Evolutionary conservation across 352 stramenopile species (phyloP), one percentile per base, ranked within the genome.

Genomic region (Phytophthora fragariae): DNA sequence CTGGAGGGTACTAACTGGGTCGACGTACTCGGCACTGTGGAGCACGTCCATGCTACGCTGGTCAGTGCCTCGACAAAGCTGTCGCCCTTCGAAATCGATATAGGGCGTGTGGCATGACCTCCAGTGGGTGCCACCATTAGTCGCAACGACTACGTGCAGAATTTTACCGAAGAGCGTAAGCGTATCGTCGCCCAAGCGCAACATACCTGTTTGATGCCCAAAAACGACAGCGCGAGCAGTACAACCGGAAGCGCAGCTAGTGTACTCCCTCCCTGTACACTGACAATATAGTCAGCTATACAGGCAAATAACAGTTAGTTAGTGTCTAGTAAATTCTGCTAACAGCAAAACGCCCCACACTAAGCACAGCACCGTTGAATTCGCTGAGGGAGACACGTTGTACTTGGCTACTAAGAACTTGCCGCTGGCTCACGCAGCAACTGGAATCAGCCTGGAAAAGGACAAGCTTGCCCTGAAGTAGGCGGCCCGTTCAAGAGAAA

Each of bases 21-120:
- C n/a, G 53, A 68, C 3, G 39, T 68, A 9, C 62, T 68, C 1
- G 19, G 15, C 3, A 68, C 53, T 10, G 62, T 68, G 14, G 62
- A 62, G 17, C 50, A 49, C 12, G 53, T 39, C 1, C 53, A 68
- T 14, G 37, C 52, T 9, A 68, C 62, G 11, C 62, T 68, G 10
- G n/a, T 52, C 7, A 68, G 50, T 24, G 24, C 61, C 6, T 68
- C 62, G 4, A 68, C 62, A 2, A 68, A 62, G 29, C 29, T 68
- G 17, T 68, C 50, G 12, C 61, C 61, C 3, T 68, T 68, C 17
- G 21, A 68, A 8, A 68, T 68, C 24, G 62, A 68, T 17, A 68
- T 39, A 6, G 39, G 62, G 3, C 50, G 53, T 54, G 53, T 68
- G 7, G 39, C 62, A n/a, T 3, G 61, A 19, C 14, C 35, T 9